A percentile compares a stretch with the other conserved stretches of the same genome.
These are phyloP conservation scores for Leccinum cinnamomeum DNA, from an alignment of 1,284 basidiomycete genomes.

Conservation along the genomic window DNA sequence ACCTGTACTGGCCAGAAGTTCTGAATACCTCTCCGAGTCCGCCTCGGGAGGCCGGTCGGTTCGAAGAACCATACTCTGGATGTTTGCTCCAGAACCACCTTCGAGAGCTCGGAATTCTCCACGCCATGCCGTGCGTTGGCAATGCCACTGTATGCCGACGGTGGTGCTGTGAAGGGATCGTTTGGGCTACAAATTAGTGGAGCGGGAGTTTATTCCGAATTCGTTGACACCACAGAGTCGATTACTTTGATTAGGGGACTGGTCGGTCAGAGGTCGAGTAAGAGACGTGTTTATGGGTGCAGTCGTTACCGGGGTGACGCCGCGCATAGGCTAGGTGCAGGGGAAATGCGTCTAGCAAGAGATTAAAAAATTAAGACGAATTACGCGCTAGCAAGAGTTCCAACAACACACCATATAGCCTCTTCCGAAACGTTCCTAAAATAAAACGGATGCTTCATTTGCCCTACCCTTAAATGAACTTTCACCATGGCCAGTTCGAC, in stretches of 20 bases:
- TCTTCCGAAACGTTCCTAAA: constrained; percentile 61
- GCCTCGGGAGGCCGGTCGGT: constrained; percentile 22
- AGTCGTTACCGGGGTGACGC: constrained; percentile 26
- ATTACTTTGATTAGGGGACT: constrained; percentile 19
- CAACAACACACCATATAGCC: constrained; percentile 54
- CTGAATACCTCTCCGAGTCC: constrained; percentile 26
- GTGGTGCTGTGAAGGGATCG: constrained; percentile 36
- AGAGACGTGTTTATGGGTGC: constrained; percentile 27
- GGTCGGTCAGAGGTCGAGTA: constrained; percentile 24
- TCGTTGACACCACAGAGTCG: constrained; percentile 17
- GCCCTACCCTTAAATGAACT: constrained; percentile 17
- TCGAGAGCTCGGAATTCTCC: constrained; percentile 37
- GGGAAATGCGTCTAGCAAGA: constrained; percentile 63
- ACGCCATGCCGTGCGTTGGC: constrained; percentile 13
- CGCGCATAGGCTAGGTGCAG: constrained; percentile 61
- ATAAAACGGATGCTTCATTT: constrained; percentile 7
- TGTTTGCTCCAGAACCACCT: constrained; percentile 19
- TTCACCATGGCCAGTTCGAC: constrained; percentile 77
- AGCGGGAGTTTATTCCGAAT: constrained; percentile 4
- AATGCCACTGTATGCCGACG: constrained; percentile 18
- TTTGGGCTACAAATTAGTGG: constrained; percentile 13
- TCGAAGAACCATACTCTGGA: constrained; percentile 27
- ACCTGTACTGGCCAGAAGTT: constrained; percentile 12
- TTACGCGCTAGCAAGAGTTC: background rate
- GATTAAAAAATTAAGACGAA: background rate